Percentiles rank a stretch among this genome's conserved stretches.
Conservation (phyloP, 306 rosid species). For the barrel medic (Medicago truncatula) region MtrunA17r5.0-ANR NC_053046.1:29393501-29394000, state of each 20-base stretch:
- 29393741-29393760: constrained; percentile 86
- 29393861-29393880: constrained; percentile 91
- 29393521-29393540: constrained; percentile 97
- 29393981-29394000: constrained; percentile 16
- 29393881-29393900: constrained; percentile 92
- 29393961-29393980: constrained; percentile 34
- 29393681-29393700: constrained; percentile 84
- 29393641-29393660: constrained; percentile 31
- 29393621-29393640: background rate
- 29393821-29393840: constrained; percentile 3
- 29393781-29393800: constrained; percentile 23
- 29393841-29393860: constrained; percentile 67
- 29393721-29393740: constrained; percentile 87
- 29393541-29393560: constrained; percentile 91
- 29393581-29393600: constrained; percentile 84
- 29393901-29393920: constrained; percentile 98
- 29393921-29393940: constrained; percentile 94
- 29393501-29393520: constrained; percentile 95
- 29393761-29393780: constrained; percentile 38
- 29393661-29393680: constrained; percentile 81
- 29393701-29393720: constrained; percentile 81
- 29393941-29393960: constrained; percentile 90
- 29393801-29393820: constrained; percentile 4
- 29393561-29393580: constrained; percentile 91
- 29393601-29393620: constrained; percentile 26